Base-by-base conservation (phyloP, 1,139 yeast species). In the Spencermartinsiella ligniputridi region DNA sequence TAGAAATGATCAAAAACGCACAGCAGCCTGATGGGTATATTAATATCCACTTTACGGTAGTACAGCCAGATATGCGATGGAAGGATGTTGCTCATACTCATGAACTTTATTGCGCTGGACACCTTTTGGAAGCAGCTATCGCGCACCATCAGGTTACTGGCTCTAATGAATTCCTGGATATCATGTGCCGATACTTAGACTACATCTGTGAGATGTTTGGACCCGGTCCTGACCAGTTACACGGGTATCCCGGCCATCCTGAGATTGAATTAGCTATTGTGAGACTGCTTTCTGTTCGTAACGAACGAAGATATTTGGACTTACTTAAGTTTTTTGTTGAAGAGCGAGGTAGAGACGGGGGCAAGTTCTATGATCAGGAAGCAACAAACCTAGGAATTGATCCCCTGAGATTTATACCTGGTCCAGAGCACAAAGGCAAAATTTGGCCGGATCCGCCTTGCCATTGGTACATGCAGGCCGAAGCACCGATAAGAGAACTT, bases 191-290 rank as follows among this genome's bases (percentile, higher is more conserved):
- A 24, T 59, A 59, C 37, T 44, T 59, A 34, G 62, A 59, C 40
- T 52, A 45, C 13, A 44, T 58, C 19, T 29, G 43, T 11, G 33
- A 35, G 12, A 40, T 42, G 9, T 55, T 57, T 40, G 63, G 62
- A 2, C 54, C 54, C 3, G 52, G 44, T 12, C 52, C 51, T 15
- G 48, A 41, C 13, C 59, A 55, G 32, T 33, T 41, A 6, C 44
- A 41, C 21, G 62, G 62, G 6, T 59, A 59, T 42, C 61, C 61
- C 5, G 63, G 63, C n/a, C 63, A 59, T 35, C 57, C 57, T 33
- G 63, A 59, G 41, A 52, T 59, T 20, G 63, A 59, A 44, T 45
- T 59, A 15, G 60, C 63, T 8, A 39, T 59, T 9, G 57, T 54
- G 3, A 56, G 56, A 38, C 47, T 58, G 35, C 32, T 52, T 2